A percentile compares a stretch with the other conserved stretches of the same genome.
phyloP scores from a whole-genome alignment of 2,329 filamentous ascomycete species.

The Aureobasidium lini region DNA sequence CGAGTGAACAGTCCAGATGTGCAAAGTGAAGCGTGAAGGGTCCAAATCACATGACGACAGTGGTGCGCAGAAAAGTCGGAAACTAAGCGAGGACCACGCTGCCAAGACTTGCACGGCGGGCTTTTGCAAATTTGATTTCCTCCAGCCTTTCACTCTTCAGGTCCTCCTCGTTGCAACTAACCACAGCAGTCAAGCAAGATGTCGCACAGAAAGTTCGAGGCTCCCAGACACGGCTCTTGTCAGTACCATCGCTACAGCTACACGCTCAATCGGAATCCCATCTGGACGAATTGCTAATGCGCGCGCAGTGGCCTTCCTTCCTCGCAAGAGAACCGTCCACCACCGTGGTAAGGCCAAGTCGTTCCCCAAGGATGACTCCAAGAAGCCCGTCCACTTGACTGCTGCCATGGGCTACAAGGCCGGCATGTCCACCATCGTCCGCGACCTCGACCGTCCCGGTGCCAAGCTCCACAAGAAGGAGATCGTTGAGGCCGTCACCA shows the following conservation, averaged over 20 bases:
- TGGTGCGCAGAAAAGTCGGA: neutral
- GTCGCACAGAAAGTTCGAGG: slow-evolving; percentile 67
- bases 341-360: slow-evolving; percentile 98
- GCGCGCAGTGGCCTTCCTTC: slow-evolving; percentile 38
- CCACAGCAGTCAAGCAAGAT: slow-evolving; percentile 26
- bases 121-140: slow-evolving; percentile 9
- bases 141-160: slow-evolving; percentile 1
- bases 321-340: slow-evolving; percentile 77
- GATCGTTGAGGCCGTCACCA: slow-evolving; percentile 78
- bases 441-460: slow-evolving; percentile 96
- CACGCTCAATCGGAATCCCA: neutral
- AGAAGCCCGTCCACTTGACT: slow-evolving; percentile 98
- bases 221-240: slow-evolving; percentile 75
- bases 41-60: neutral
- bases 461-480: slow-evolving; percentile 99
- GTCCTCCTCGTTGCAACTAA: slow-evolving; percentile 12
- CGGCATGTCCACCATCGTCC: slow-evolving; percentile 99
- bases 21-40: neutral
- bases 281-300: slow-evolving; percentile 3
- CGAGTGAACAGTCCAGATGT: neutral
- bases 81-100: slow-evolving; percentile 7
- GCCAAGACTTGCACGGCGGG: slow-evolving; percentile 11
- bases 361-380: slow-evolving; percentile 99
- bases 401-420: slow-evolving; percentile 99
- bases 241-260: slow-evolving; percentile 1